A percentile compares a stretch with the other conserved stretches of the same genome.
Conservation (phyloP, 495 filamentous ascomycete genomes). For the Tuber calosporum region DNA sequence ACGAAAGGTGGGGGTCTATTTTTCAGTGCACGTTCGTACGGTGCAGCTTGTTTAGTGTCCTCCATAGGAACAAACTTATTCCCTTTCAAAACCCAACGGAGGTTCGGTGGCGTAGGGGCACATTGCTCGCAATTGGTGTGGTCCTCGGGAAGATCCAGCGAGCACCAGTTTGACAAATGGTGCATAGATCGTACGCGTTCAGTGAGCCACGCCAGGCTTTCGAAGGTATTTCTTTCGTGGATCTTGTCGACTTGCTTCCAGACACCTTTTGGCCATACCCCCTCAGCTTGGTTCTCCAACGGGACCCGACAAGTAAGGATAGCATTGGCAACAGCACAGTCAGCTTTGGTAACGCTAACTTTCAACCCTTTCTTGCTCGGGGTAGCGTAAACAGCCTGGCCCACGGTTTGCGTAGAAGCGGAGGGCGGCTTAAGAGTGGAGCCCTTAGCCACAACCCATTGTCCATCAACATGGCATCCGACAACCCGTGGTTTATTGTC, state of each 20-base stretch:
- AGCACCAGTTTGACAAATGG: slow-evolving; percentile 29
- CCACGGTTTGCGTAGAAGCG: slow-evolving; percentile 10
- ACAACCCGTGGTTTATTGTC: slow-evolving; percentile 5
- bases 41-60: slow-evolving; percentile 40
- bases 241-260: slow-evolving; percentile 42
- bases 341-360: slow-evolving; percentile 26
- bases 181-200: slow-evolving; percentile 36
- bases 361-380: slow-evolving; percentile 25
- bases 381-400: slow-evolving; percentile 28
- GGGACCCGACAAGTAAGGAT: slow-evolving; percentile 41
- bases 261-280: slow-evolving; percentile 37
- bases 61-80: slow-evolving; percentile 42
- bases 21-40: slow-evolving; percentile 44
- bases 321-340: slow-evolving; percentile 35
- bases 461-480: slow-evolving; percentile 29
- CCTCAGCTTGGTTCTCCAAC: slow-evolving; percentile 33
- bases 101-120: slow-evolving; percentile 39
- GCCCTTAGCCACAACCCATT: slow-evolving; percentile 37
- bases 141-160: slow-evolving; percentile 25
- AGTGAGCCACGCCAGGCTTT: slow-evolving; percentile 44
- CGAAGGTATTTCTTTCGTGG: slow-evolving; percentile 39
- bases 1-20: slow-evolving; percentile 48
- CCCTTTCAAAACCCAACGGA: slow-evolving; percentile 41
- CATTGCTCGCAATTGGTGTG: slow-evolving; percentile 41
- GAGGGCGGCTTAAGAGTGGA: slow-evolving; percentile 33